Percentiles rank a stretch among this genome's conserved stretches.
Conservation (phyloP, 306 rosid species). For the Lupinus albus region DNA sequence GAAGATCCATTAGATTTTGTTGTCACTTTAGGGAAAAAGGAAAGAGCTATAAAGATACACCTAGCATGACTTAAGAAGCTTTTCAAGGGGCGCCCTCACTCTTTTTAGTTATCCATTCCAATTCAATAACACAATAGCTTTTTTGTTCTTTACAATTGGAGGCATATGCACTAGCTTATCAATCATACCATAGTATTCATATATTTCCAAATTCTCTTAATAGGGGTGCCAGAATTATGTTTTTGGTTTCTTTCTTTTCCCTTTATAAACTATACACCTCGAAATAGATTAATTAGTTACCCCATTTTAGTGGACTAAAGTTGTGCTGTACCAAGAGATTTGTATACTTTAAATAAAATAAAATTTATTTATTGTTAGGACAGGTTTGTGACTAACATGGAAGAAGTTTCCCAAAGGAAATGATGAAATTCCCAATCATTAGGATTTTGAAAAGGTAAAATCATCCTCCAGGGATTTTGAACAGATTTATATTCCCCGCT, state of each 20-base stretch:
- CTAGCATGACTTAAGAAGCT: slow-evolving; percentile 45
- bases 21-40: slow-evolving; percentile 52
- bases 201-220: slow-evolving; percentile 29
- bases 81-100: slow-evolving; percentile 36
- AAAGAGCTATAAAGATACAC: slow-evolving; percentile 45
- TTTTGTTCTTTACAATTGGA: background rate
- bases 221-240: slow-evolving; percentile 15
- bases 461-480: background rate
- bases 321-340: no score
- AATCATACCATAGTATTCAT: background rate
- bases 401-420: slow-evolving; percentile 39
- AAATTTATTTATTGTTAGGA: background rate
- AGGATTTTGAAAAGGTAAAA: slow-evolving; percentile 39
- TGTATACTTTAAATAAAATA: no score
- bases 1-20: slow-evolving; percentile 52
- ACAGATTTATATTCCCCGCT: slow-evolving; percentile 18
- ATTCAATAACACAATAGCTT: slow-evolving; percentile 26
- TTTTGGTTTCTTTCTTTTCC: background rate
- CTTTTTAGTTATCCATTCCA: slow-evolving; percentile 34
- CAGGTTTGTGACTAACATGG: slow-evolving; percentile 24
- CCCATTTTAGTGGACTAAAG: no score
- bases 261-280: background rate
- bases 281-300: no score
- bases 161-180: slow-evolving; percentile 24
- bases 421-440: slow-evolving; percentile 43